Conservation (phyloP, 371 early-diverging fungal genomes). For the Nematocida homosporus region DNA sequence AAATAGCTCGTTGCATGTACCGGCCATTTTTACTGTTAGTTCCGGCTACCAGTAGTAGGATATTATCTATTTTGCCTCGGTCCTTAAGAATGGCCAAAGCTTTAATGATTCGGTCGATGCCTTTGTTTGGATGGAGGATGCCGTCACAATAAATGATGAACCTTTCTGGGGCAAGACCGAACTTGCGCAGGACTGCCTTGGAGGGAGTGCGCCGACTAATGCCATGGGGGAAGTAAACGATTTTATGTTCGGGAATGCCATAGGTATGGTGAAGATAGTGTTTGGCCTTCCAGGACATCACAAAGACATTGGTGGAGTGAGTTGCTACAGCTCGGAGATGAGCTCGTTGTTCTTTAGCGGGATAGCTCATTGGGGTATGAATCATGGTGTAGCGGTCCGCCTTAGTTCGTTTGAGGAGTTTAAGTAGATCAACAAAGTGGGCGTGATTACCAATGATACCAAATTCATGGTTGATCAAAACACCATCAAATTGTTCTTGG, state of each 20-base stretch:
- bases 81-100: slow-evolving; percentile 9
- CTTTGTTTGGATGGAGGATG: slow-evolving; percentile 19
- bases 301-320: not conserved
- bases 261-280: slow-evolving; percentile 30
- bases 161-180: not conserved
- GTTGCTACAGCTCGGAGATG: slow-evolving; percentile 10
- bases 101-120: not conserved
- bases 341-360: not conserved
- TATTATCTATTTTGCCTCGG: not conserved
- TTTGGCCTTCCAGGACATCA: slow-evolving; percentile 38
- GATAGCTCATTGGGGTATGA: slow-evolving; percentile 21
- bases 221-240: slow-evolving; percentile 23
- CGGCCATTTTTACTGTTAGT: not conserved
- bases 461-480: slow-evolving; percentile 30
- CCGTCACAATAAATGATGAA: slow-evolving; percentile 23
- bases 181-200: not conserved
- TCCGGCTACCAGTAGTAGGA: slow-evolving; percentile 12
- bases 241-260: slow-evolving; percentile 21
- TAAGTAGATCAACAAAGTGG: not conserved
- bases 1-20: slow-evolving; percentile 6
- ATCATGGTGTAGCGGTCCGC: slow-evolving; percentile 6
- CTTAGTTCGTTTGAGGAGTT: not conserved
- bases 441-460: not conserved
- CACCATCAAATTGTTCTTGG: not conserved
- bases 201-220: not conserved